A percentile compares a stretch with the other conserved stretches of the same genome.
Evolutionary conservation across 1,284 basidiomycete species (phyloP).

Genomic region (Boletus chippewaensis): DNA sequence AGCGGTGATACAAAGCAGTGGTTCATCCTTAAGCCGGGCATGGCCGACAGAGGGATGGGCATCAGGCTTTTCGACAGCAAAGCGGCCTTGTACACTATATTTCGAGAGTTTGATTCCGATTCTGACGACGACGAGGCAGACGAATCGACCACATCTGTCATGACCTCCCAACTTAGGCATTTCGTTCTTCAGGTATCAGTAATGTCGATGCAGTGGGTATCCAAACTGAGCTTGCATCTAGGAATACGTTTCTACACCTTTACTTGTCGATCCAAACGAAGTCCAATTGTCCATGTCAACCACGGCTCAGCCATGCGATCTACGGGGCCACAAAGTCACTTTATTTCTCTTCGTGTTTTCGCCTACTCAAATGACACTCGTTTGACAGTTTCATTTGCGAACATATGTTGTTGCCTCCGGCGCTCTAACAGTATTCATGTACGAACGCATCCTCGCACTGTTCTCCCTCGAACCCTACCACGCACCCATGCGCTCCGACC

Average conservation of each 20-base stretch:
- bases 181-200: slow-evolving; percentile 87
- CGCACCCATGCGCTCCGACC: slow-evolving; percentile 32
- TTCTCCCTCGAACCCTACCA: slow-evolving; percentile 71
- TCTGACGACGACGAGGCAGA: slow-evolving; percentile 35
- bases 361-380: slow-evolving; percentile 12
- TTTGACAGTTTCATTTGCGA: slow-evolving; percentile 81
- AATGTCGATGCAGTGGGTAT: slow-evolving; percentile 1
- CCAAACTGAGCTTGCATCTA: slow-evolving; percentile 31
- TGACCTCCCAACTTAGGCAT: slow-evolving; percentile 85
- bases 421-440: slow-evolving; percentile 74
- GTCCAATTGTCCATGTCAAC: slow-evolving; percentile 24
- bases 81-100: slow-evolving; percentile 69
- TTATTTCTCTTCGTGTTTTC: slow-evolving; percentile 3
- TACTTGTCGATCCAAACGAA: slow-evolving; percentile 70
- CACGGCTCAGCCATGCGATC: slow-evolving; percentile 22
- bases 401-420: slow-evolving; percentile 87
- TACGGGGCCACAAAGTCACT: slow-evolving; percentile 63
- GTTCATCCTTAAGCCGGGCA: slow-evolving; percentile 96
- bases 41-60: slow-evolving; percentile 95
- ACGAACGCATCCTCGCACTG: slow-evolving; percentile 78
- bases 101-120: slow-evolving; percentile 76
- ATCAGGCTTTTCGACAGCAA: slow-evolving; percentile 87
- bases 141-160: slow-evolving; percentile 49
- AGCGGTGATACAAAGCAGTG: slow-evolving; percentile 43
- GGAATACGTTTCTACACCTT: slow-evolving; percentile 78